Conservation (phyloP, 225 moss, liverwort and hornwort genomes). For the Climacium dendroides region DNA sequence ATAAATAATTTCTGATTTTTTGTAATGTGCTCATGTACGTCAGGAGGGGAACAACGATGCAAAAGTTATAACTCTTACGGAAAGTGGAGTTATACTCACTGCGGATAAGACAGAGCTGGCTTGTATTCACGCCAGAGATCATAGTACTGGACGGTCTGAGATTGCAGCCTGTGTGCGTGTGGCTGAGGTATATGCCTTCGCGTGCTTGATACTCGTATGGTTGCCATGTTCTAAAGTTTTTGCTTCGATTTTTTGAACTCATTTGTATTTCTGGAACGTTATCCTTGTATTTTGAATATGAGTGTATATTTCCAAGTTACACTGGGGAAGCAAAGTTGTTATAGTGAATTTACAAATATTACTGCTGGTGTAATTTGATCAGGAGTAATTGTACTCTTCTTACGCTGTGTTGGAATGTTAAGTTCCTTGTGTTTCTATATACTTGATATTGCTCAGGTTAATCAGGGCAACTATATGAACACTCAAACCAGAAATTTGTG, state of each 20-base stretch:
- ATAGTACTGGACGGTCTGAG: constrained; percentile 80
- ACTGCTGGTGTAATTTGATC: neutral
- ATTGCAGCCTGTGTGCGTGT: constrained; percentile 88
- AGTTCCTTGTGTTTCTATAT: neutral
- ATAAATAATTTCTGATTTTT: neutral
- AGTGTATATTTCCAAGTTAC: neutral
- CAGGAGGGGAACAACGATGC: constrained; percentile 57
- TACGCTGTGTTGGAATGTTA: neutral
- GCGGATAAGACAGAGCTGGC: constrained; percentile 63
- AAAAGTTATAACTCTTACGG: constrained; percentile 46
- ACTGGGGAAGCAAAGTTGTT: neutral
- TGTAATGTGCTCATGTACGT: neutral
- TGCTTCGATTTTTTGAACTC: neutral
- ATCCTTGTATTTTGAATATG: neutral
- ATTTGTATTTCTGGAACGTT: neutral
- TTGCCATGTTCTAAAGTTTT: neutral
- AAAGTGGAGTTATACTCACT: constrained; percentile 67
- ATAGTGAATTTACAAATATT: neutral
- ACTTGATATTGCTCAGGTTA: neutral
- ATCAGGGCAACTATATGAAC: neutral
- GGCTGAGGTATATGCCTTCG: constrained; percentile 44
- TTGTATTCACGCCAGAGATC: constrained; percentile 81
- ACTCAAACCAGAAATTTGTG: neutral
- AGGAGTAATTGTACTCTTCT: neutral
- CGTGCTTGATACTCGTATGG: neutral